Evolutionary conservation across 345 rosid species (phyloP).

Genomic region (Anacardium occidentale): DNA sequence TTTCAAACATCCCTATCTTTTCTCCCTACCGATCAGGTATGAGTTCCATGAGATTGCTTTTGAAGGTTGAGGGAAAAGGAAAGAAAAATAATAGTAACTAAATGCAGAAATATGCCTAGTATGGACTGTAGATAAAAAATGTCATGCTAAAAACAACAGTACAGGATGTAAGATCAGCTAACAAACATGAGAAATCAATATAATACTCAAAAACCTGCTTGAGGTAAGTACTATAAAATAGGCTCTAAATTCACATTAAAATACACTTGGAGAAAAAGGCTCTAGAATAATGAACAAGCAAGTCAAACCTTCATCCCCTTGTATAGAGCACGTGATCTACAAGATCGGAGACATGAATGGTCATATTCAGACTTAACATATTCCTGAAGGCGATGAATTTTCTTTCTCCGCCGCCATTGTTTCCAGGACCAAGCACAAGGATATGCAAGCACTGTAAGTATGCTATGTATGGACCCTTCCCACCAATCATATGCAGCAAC

Average conservation of each 20-base stretch:
- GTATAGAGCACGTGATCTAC: constrained; percentile 96
- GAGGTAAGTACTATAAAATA: not conserved
- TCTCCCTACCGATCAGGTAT: not conserved
- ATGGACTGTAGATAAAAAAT: no score
- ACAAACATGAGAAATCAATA: constrained; percentile 3
- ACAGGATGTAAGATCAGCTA: not conserved
- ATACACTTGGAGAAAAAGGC: constrained; percentile 6
- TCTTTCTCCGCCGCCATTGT: constrained; percentile 88
- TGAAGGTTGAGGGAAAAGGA: not conserved
- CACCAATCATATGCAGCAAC: constrained; percentile 99
- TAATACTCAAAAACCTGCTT: constrained; percentile 13
- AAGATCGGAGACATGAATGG: constrained; percentile 97
- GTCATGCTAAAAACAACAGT: not conserved
- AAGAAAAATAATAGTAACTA: not conserved
- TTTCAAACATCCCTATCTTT: not conserved
- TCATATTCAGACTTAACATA: constrained; percentile 96
- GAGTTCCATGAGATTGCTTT: constrained; percentile 7
- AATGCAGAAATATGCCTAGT: not conserved
- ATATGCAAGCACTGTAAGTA: constrained; percentile 83
- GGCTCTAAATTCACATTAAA: not conserved
- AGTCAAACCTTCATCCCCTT: constrained; percentile 93
- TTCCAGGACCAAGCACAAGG: constrained; percentile 99
- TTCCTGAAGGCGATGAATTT: constrained; percentile 90
- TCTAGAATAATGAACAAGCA: constrained; percentile 15
- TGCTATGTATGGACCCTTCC: constrained; percentile 98